Evolutionary conservation across 106 monocot genomes (phyloP), one percentile per base, ranked within the genome.

Genomic region (Dioscorea zingiberensis): DNA sequence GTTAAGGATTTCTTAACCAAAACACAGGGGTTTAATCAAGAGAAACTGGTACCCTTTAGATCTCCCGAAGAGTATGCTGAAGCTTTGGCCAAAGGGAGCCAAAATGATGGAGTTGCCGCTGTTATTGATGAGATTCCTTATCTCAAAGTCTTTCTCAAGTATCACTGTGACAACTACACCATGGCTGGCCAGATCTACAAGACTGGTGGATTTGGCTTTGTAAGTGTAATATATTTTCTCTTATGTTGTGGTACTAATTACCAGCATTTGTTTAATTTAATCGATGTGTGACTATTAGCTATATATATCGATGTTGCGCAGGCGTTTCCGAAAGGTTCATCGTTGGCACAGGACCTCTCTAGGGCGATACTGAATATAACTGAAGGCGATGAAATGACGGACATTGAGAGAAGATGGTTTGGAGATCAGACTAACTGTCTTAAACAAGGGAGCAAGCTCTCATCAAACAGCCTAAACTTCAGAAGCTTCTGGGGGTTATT

Each of bases 141-240:
- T n/a, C n/a, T n/a, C n/a, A n/a, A n/a, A n/a, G n/a, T n/a, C n/a
- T n/a, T n/a, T n/a, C n/a, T n/a, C n/a, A n/a, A n/a, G n/a, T n/a
- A n/a, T n/a, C n/a, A n/a, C n/a, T n/a, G n/a, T n/a, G 25, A 18
- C 10, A 66, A 74, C 14, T 66, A 74, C 59, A 74, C 70, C 58
- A 74, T 74, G 74, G 49, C 54, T 0, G 60, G 64, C 2, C 27
- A 0, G n/a, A 3, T 44, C 25, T 44, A 32, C 21, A 74, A 75
- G 48, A 55, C 70, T 59, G 74, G 70, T 15, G 74, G 80, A 38
- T 79, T 79, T 54, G 80, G 74, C 25, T 80, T 74, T 26, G 80
- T 80, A 19, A 70, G 80, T 67, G 6, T 27, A 3, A 21, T 53
- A 24, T 44, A 3, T n/a, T 19, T 17, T 21, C 13, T 22, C 27